Conservation (phyloP, 164 flowering plant species). For the Litsea cubeba region DNA sequence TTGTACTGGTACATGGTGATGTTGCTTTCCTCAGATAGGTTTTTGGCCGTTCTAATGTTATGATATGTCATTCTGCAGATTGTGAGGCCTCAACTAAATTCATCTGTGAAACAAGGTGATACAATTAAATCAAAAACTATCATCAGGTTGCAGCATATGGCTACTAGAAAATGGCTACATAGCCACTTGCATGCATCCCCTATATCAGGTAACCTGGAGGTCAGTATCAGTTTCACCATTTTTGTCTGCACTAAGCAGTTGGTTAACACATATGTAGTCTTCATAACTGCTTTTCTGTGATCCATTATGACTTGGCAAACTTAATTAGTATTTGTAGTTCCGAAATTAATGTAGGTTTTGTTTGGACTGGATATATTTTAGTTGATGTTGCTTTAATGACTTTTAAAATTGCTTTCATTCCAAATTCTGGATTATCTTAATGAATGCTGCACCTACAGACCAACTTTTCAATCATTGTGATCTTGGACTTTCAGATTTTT, state of each 20-base stretch:
- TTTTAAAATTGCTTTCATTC: no score
- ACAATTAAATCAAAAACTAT: constrained; percentile 62
- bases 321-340: neutral
- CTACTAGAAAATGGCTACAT: constrained; percentile 90
- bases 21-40: no score
- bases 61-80: constrained; percentile 35
- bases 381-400: neutral
- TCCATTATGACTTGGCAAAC: neutral
- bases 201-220: constrained; percentile 93
- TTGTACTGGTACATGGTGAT: no score
- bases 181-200: constrained; percentile 99
- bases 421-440: no score
- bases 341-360: neutral
- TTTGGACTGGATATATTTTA: neutral
- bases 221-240: constrained; percentile 11
- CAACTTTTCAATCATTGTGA: no score
- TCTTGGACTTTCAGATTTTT: no score
- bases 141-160: constrained; percentile 85
- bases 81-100: constrained; percentile 54
- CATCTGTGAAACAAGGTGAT: constrained; percentile 83
- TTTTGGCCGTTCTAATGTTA: no score
- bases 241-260: neutral
- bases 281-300: neutral
- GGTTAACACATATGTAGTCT: no score
- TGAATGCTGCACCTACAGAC: no score